phyloP scores from a whole-genome alignment of 129 eudicot genomes.

The Ambrosia trifida region DNA sequence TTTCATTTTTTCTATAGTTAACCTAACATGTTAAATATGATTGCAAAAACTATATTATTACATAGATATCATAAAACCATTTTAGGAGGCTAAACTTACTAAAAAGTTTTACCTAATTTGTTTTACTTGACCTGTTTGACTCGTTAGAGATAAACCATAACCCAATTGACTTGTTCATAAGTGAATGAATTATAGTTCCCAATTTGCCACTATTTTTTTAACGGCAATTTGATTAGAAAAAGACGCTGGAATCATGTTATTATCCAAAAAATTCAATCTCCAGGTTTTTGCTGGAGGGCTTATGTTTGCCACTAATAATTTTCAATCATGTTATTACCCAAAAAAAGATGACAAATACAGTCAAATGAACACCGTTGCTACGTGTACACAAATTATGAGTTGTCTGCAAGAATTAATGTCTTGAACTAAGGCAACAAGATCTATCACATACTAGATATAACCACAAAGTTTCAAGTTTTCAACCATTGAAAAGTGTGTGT shows the following conservation, averaged over 20 bases:
- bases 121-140: too few relatives aligned
- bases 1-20: not conserved
- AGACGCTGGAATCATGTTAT: too few relatives aligned
- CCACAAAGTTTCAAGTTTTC: not conserved
- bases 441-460: not conserved
- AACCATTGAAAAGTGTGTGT: not conserved
- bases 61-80: not conserved
- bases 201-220: not conserved
- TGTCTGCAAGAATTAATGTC: conserved; percentile 13
- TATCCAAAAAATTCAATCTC: too few relatives aligned
- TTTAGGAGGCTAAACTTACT: not conserved
- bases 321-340: not conserved
- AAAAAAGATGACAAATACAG: not conserved
- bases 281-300: too few relatives aligned
- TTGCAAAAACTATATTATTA: not conserved
- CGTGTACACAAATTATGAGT: not conserved
- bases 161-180: not conserved
- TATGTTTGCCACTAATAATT: not conserved
- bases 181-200: not conserved
- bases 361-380: not conserved
- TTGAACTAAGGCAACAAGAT: conserved; percentile 17
- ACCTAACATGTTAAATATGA: not conserved
- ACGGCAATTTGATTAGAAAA: too few relatives aligned
- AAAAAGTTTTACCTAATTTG: too few relatives aligned
- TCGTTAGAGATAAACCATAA: too few relatives aligned